Evolutionary conservation across 2,329 filamentous ascomycete species (phyloP), one percentile per base, ranked within the genome.

Genomic region (Epichloe brachyelytri): DNA sequence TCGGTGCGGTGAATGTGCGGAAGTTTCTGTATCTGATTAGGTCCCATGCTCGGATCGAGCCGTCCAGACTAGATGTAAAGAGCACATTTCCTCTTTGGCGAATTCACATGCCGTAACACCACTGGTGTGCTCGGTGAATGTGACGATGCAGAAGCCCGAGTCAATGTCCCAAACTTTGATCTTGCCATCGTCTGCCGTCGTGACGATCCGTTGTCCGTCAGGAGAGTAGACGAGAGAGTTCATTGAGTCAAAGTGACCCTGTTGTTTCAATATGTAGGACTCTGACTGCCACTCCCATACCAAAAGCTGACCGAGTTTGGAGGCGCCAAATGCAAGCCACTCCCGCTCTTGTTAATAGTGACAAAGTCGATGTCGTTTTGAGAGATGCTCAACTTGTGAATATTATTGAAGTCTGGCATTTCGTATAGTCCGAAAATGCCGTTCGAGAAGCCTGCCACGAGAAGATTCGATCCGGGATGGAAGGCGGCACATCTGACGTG

Each of bases 261-360:
- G 93, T 63, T 98, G 93, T 69, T 98, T 98, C 46, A 98, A 74
- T 53, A 98, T 94, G 67, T 98, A 98, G 5, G 91, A 97, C 68
- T 98, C 94, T 0, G 93, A 98, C 65, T 97, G 91, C 90, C 94
- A 98, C 66, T 98, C 93, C 93, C 93, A 98, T 4, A 98, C 93
- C 4, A 98, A 72, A n/a, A 98, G 75, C 64, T 98, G 93, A 0
- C 94, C 94, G 5, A 95, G 77, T 61, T 94, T 94, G 2, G 93
- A 95, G 0, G 94, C 93, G 14, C 91, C 93, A 65, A 98, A 96
- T 0, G 94, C 94, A 20, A 98, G 73, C 93, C 93, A 98, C 70
- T 97, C 91, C 93, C 93, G 34, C 85, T 87, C 65, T 87, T 86
- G 71, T 97, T 98, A 63, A 96, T 88, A 0, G 89, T 88, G 51